These are phyloP conservation scores for Alternaria triticina DNA, from an alignment of 2,329 filamentous ascomycete species.

Conservation along the genomic window DNA sequence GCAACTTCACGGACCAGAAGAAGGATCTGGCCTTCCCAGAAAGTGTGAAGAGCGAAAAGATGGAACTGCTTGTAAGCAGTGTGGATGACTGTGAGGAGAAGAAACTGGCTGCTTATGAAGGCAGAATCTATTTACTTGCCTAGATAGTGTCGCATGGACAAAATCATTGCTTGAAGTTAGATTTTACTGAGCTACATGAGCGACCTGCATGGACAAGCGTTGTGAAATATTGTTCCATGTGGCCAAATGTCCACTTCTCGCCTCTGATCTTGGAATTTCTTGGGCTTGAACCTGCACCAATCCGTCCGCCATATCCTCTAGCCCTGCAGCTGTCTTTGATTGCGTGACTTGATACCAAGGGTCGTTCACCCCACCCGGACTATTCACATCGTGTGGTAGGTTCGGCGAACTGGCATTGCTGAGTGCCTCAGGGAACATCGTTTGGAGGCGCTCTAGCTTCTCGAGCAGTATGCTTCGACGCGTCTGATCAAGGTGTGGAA, in stretches of 20 bases:
- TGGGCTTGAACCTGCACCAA: conserved; percentile 12
- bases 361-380: conserved; percentile 31
- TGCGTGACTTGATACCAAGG: conserved; percentile 46
- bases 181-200: conserved; percentile 5
- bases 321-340: conserved; percentile 39
- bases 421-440: conserved; percentile 44
- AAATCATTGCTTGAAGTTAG: neutral
- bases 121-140: conserved; percentile 35
- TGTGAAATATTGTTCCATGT: conserved; percentile 46
- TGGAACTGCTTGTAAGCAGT: conserved; percentile 33
- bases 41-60: conserved; percentile 37
- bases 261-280: conserved; percentile 16
- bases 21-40: conserved; percentile 44
- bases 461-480: conserved; percentile 54
- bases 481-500: conserved; percentile 56
- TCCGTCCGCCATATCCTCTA: conserved; percentile 28
- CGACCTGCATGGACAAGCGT: conserved; percentile 30
- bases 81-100: conserved; percentile 22
- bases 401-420: conserved; percentile 42
- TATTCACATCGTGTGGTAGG: conserved; percentile 37
- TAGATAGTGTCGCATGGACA: neutral
- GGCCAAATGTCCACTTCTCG: conserved; percentile 28
- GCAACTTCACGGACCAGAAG: conserved; percentile 44
- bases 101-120: conserved; percentile 36
- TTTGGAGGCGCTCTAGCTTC: conserved; percentile 49